A percentile compares a stretch with the other conserved stretches of the same genome.
Evolutionary conservation across 352 stramenopile species (phyloP).

Genomic region (Pythium aristosporum): DNA sequence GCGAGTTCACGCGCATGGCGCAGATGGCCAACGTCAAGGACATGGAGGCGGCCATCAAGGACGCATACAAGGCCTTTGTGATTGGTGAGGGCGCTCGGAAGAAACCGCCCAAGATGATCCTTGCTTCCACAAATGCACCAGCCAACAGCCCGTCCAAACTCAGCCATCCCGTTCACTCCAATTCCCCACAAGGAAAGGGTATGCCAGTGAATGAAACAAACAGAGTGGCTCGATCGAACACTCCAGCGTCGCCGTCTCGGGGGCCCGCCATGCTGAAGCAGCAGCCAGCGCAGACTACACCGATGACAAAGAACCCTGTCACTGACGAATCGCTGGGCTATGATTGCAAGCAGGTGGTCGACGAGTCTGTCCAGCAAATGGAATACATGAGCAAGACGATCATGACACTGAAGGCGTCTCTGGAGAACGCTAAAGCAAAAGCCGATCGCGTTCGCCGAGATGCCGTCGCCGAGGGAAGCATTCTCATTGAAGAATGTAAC

Average conservation of each 20-base stretch:
- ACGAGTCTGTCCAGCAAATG: slow-evolving; percentile 77
- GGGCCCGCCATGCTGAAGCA: neutral
- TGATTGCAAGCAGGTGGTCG: slow-evolving; percentile 72
- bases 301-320: neutral
- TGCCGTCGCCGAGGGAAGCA: slow-evolving; percentile 71
- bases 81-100: slow-evolving; percentile 68
- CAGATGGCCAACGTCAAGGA: slow-evolving; percentile 81
- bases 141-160: slow-evolving; percentile 16
- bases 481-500: slow-evolving; percentile 83
- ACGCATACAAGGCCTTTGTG: slow-evolving; percentile 73
- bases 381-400: slow-evolving; percentile 82
- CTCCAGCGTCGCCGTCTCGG: slow-evolving; percentile 8
- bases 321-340: slow-evolving; percentile 60
- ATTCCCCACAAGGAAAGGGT: neutral
- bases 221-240: neutral
- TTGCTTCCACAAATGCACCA: neutral
- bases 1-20: slow-evolving; percentile 67
- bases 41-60: slow-evolving; percentile 76
- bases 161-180: slow-evolving; percentile 2
- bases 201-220: neutral
- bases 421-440: slow-evolving; percentile 73
- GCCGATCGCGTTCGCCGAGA: slow-evolving; percentile 66
- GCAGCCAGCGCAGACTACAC: slow-evolving; percentile 10
- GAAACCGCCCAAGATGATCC: slow-evolving; percentile 42
- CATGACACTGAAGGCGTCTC: slow-evolving; percentile 49